phyloP scores from a whole-genome alignment of 2,329 filamentous ascomycete genomes.

The Coniella vitis region DNA sequence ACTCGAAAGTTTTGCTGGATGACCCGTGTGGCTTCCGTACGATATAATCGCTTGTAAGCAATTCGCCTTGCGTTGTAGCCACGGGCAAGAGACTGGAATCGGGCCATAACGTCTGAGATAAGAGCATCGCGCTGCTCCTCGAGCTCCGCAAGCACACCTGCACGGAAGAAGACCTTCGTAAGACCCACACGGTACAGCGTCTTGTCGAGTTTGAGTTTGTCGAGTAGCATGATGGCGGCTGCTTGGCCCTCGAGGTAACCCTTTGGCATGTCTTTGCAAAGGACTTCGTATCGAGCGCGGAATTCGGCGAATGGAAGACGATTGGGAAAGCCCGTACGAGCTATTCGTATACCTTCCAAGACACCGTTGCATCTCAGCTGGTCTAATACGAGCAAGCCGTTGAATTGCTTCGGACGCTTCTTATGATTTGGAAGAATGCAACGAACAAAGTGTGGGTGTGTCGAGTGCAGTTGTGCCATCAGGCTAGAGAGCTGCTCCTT shows the following conservation, averaged over 20 bases:
- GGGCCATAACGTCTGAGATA: slow-evolving; percentile 88
- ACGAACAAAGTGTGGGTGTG: slow-evolving; percentile 95
- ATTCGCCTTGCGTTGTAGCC: slow-evolving; percentile 84
- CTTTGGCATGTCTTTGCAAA: slow-evolving; percentile 82
- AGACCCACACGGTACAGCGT: slow-evolving; percentile 87
- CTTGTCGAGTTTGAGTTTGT: slow-evolving; percentile 78
- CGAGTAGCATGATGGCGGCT: slow-evolving; percentile 78
- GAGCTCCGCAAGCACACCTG: slow-evolving; percentile 89
- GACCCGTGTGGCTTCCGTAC: slow-evolving; percentile 88
- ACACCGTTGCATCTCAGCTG: slow-evolving; percentile 99
- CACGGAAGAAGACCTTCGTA: slow-evolving; percentile 96
- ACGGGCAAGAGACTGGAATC: slow-evolving; percentile 86
- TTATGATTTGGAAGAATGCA: slow-evolving; percentile 98
- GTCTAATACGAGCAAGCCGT: slow-evolving; percentile 85
- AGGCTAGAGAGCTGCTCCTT: slow-evolving; percentile 97
- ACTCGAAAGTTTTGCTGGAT: slow-evolving; percentile 92
- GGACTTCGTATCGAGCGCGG: slow-evolving; percentile 88
- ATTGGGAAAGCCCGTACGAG: slow-evolving; percentile 94
- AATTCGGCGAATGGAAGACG: slow-evolving; percentile 89
- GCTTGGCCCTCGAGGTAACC: slow-evolving; percentile 87
- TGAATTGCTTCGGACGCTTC: slow-evolving; percentile 89
- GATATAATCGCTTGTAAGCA: slow-evolving; percentile 88
- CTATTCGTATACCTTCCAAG: slow-evolving; percentile 95
- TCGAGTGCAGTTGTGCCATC: slow-evolving; percentile 90
- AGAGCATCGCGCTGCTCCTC: slow-evolving; percentile 92